Base-by-base conservation (phyloP, 2,329 filamentous ascomycete species). In the Botrytis elliptica region DNA sequence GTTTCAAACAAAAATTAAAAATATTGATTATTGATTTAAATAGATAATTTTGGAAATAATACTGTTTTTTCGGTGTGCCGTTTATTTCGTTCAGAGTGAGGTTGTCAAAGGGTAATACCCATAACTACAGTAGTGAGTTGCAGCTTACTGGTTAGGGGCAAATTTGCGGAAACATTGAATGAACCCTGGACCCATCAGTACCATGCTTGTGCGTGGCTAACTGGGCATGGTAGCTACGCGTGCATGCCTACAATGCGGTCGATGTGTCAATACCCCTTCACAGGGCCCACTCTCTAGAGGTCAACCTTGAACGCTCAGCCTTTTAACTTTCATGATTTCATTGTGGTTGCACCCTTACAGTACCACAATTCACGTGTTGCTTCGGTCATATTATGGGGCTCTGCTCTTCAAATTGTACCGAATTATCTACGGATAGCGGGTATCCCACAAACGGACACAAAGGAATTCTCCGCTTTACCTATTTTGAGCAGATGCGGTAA, bases 351-450 rank as follows among this genome's bases (percentile, higher is more conserved):
- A 67, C 46, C 46, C 65, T 67, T 40, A 29, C 46, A 18, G 16
- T 20, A 3, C 33, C 36, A 29, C 10, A 40, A 40, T 5, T 55
- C 65, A 67, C 65, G 65, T 67, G 65, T 14, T 55, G 1, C 14
- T 33, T 71, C 69, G 69, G 57, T 64, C 57, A 71, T 49, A 71
- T 65, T 71, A 40, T 66, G 60, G 70, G 33, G 25, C 18, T 33
- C 33, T 33, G 9, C 12, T 33, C 16, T 40, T 7, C 42, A 25
- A 46, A 42, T 49, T 42, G 38, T 14, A 42, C 70, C 70, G 70
- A 71, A 42, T n/a, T 44, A 63, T 44, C 46, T 52, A 36, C 18
- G 42, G 42, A 63, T 22, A 22, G 66, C 55, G 55, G 33, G 10
- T 46, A 49, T 67, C 65, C 25, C 46, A 55, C 65, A n/a, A 68